Percentiles rank a stretch among this genome's conserved stretches.
phyloP scores from a whole-genome alignment of 306 rosid genomes.

The Vicia sativa region DNA sequence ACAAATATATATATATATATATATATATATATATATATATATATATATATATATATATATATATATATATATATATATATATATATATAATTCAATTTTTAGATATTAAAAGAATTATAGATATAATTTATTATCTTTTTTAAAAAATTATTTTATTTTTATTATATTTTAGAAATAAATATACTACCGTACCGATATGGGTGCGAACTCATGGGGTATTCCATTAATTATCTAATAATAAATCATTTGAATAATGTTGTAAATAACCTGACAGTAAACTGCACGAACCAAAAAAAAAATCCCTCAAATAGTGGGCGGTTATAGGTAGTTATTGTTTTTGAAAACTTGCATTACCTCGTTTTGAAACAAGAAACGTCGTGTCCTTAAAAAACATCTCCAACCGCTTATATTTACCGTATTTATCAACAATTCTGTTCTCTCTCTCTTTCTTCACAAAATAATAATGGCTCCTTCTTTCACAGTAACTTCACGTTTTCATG shows the following conservation, averaged over 20 bases:
- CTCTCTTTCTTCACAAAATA: neutral
- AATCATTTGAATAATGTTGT: neutral
- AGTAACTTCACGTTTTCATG: slow-evolving; percentile 51
- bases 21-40: too few relatives aligned
- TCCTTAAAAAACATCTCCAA: neutral
- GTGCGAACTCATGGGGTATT: too few relatives aligned
- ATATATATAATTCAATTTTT: too few relatives aligned
- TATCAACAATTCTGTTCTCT: neutral
- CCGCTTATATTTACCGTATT: neutral
- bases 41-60: too few relatives aligned
- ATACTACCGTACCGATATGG: too few relatives aligned
- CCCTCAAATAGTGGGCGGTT: slow-evolving; percentile 27
- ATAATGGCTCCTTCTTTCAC: slow-evolving; percentile 55
- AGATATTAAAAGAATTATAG: too few relatives aligned
- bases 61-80: too few relatives aligned
- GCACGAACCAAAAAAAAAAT: neutral
- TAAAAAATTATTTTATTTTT: too few relatives aligned
- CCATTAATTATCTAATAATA: too few relatives aligned
- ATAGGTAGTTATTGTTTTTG: slow-evolving; percentile 32
- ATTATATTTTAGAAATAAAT: too few relatives aligned
- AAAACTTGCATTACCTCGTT: slow-evolving; percentile 15
- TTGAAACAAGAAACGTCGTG: slow-evolving; percentile 27
- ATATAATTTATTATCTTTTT: too few relatives aligned
- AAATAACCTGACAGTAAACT: slow-evolving; percentile 6
- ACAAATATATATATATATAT: too few relatives aligned